phyloP scores from a whole-genome alignment of 192 early-diverging fungal species.

The Backusella liffmaniae region DNA sequence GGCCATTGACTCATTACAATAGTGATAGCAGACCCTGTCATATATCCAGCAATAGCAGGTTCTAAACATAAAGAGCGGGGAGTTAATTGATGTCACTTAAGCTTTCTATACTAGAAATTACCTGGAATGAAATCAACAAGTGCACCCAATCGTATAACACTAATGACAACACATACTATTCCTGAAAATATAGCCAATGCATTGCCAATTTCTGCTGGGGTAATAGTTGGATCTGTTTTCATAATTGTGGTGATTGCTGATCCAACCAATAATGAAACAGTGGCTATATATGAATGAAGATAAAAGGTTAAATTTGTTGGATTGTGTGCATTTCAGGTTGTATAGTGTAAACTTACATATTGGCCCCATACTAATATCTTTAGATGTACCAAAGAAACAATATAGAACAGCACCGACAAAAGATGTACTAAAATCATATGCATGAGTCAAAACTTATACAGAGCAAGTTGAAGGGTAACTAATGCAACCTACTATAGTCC shows the following conservation, averaged over 20 bases:
- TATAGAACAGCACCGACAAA: slow-evolving; percentile 72
- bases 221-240: slow-evolving; percentile 11
- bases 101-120: slow-evolving; percentile 37
- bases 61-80: slow-evolving; percentile 25
- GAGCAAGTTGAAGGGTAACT: slow-evolving; percentile 58
- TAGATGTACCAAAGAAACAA: slow-evolving; percentile 72
- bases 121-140: slow-evolving; percentile 89
- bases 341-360: neutral
- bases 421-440: slow-evolving; percentile 31
- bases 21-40: slow-evolving; percentile 77
- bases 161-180: slow-evolving; percentile 63
- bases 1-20: slow-evolving; percentile 80
- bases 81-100: neutral
- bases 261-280: slow-evolving; percentile 76
- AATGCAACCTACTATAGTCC: neutral
- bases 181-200: slow-evolving; percentile 76
- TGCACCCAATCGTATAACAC: slow-evolving; percentile 83
- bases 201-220: slow-evolving; percentile 53
- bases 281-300: slow-evolving; percentile 37
- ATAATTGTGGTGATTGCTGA: slow-evolving; percentile 51
- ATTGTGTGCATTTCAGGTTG: neutral
- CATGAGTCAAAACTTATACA: slow-evolving; percentile 32
- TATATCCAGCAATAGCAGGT: slow-evolving; percentile 86
- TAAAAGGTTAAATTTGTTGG: slow-evolving; percentile 17
- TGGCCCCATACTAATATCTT: slow-evolving; percentile 69